Evolutionary conservation across 192 early-diverging fungal genomes (phyloP), one percentile per base, ranked within the genome.

Genomic region (Gonapodya prolifera): DNA sequence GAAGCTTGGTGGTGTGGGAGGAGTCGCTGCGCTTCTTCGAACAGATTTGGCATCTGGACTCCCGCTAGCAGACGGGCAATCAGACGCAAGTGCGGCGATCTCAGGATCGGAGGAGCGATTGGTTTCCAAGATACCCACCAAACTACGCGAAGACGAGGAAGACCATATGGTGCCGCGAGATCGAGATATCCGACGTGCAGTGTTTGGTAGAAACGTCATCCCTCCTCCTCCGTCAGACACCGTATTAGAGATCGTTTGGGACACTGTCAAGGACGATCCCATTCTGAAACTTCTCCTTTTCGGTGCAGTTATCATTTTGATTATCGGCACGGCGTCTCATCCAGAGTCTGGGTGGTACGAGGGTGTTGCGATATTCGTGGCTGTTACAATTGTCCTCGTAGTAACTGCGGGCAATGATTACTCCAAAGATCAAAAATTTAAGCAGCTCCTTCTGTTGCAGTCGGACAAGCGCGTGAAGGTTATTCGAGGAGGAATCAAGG

Each of bases 361-460:
- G 73, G 89, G 89, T 0, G 69, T 87, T 28, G 87, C 87, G 32
- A 88, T 90, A 75, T 75, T 90, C 8, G 79, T 86, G 30, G 88
- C 88, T 17, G 88, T 89, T 69, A 79, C 86, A 2, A 84, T 89
- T 45, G 88, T 89, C 1, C 75, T 89, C 30, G 77, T 79, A 23
- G 88, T 89, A 8, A 89, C 88, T 23, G 85, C 86, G 34, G 86
- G 86, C 34, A 89, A 89, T 79, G 88, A 89, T 73, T 89, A 82
- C 75, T 83, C 81, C 70, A 89, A 89, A 74, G 88, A 89, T 79
- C 75, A 80, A 35, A 89, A 89, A 75, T 89, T 89, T 80, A 89
- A 88, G 70, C 86, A 88, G 75, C 79, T 89, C 29, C 74, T 88
- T 76, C 76, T 88, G 71, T 77, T 89, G 71, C 86, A 89, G 75